Evolutionary conservation across 352 stramenopile species (phyloP).

Genomic region (Globisporangium splendens): DNA sequence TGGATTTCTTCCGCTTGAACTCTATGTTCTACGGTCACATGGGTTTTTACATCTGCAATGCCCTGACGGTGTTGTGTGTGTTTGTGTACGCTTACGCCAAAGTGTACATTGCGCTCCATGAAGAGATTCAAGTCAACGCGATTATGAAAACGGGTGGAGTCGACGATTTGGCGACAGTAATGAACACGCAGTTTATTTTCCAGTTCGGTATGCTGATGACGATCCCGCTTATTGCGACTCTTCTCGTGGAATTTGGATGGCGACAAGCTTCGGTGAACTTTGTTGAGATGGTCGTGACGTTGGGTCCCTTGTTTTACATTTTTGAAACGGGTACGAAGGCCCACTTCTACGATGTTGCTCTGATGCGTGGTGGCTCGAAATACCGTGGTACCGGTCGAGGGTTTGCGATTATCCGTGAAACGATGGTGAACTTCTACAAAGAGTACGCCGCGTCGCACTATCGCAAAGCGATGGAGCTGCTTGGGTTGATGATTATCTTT

Average conservation of each 20-base stretch:
- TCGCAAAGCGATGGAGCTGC: constrained; percentile 73
- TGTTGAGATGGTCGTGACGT: constrained; percentile 73
- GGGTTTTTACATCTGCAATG: constrained; percentile 88
- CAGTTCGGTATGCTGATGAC: constrained; percentile 89
- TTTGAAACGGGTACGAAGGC: constrained; percentile 85
- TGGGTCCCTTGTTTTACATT: constrained; percentile 86
- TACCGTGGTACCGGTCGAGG: constrained; percentile 81
- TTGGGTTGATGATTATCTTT: constrained; percentile 82
- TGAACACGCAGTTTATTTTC: constrained; percentile 88
- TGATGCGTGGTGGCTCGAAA: constrained; percentile 85
- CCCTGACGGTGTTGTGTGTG: constrained; percentile 74
- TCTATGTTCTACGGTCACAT: constrained; percentile 90
- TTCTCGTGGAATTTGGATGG: constrained; percentile 84
- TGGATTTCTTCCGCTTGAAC: constrained; percentile 89
- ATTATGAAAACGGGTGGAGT: constrained; percentile 76
- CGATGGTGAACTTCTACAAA: constrained; percentile 84
- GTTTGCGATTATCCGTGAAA: constrained; percentile 85
- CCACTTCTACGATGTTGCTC: constrained; percentile 83
- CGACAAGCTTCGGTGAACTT: constrained; percentile 79
- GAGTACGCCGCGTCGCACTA: constrained; percentile 84
- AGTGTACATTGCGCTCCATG: constrained; percentile 80
- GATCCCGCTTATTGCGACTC: constrained; percentile 76
- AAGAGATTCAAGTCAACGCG: constrained; percentile 62
- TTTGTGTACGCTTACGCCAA: constrained; percentile 83
- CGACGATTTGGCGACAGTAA: constrained; percentile 67